Conservation (phyloP, 2,329 filamentous ascomycete genomes). For the Ilyonectria mors-panacis region DNA sequence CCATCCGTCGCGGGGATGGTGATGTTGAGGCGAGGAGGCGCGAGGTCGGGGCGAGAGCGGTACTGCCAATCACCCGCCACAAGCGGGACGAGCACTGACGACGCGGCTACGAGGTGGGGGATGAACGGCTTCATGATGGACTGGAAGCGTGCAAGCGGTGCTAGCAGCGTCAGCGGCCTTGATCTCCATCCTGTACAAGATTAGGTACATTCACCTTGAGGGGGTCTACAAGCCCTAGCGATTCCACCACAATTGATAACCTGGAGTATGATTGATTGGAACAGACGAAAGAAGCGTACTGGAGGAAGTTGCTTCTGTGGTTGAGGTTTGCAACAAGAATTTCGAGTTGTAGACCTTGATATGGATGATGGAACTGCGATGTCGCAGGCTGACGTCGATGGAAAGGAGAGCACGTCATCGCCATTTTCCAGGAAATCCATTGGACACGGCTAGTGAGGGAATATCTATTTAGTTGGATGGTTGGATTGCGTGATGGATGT, state of each 20-base stretch:
- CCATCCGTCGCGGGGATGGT: constrained; percentile 59
- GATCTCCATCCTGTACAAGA: constrained; percentile 35
- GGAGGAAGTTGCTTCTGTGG: neutral
- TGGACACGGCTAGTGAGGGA: constrained; percentile 24
- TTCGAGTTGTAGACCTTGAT: constrained; percentile 1
- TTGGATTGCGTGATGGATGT: constrained; percentile 31
- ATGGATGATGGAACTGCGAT: neutral
- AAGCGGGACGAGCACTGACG: constrained; percentile 15
- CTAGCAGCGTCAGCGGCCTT: constrained; percentile 40
- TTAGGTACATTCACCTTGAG: constrained; percentile 45
- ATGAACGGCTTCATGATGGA: constrained; percentile 32
- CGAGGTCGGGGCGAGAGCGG: constrained; percentile 47
- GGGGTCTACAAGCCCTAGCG: constrained; percentile 35
- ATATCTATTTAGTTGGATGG: constrained; percentile 16
- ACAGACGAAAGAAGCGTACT: neutral
- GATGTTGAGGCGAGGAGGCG: constrained; percentile 55
- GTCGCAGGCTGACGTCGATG: constrained; percentile 9
- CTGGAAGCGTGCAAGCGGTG: constrained; percentile 18
- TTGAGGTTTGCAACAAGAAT: neutral
- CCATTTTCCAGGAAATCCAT: neutral
- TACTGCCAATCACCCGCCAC: constrained; percentile 27
- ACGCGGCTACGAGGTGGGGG: constrained; percentile 15
- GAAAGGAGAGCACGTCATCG: constrained; percentile 26
- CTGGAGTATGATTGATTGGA: constrained; percentile 2
- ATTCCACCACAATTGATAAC: constrained; percentile 29